Conservation (phyloP, 2,329 filamentous ascomycete genomes). For the Colletotrichum spinosum region DNA sequence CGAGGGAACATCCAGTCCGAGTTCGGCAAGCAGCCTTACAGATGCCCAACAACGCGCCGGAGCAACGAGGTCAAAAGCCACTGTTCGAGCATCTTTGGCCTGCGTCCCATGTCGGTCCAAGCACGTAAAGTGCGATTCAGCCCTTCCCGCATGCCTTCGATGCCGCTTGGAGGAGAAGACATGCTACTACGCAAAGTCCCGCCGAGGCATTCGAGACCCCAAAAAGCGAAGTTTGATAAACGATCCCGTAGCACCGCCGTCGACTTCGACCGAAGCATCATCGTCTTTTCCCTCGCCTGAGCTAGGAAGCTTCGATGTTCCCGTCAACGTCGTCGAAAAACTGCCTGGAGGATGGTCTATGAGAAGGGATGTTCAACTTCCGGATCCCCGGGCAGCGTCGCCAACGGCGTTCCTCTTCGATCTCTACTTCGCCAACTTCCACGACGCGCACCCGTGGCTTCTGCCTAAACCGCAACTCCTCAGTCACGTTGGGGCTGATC, state of each 20-base stretch:
- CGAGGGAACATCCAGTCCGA: conserved; percentile 19
- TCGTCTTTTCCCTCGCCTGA: conserved; percentile 38
- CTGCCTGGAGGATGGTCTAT: conserved; percentile 41
- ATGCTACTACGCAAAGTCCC: conserved; percentile 61
- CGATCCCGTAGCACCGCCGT: conserved; percentile 40
- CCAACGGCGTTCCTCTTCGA: conserved; percentile 38
- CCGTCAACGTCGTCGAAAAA: conserved; percentile 39
- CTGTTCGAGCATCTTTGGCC: conserved; percentile 55
- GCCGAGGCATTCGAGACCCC: conserved; percentile 55
- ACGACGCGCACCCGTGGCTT: conserved; percentile 37
- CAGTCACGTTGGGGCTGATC: conserved; percentile 14
- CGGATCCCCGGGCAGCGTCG: conserved; percentile 31
- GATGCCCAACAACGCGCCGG: conserved; percentile 30
- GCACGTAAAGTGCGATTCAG: conserved; percentile 50
- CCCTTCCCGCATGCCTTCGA: conserved; percentile 58
- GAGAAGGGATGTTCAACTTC: conserved; percentile 34
- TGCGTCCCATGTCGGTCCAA: conserved; percentile 62
- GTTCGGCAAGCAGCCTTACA: conserved; percentile 14
- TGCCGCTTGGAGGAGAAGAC: conserved; percentile 54
- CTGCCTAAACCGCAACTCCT: conserved; percentile 35
- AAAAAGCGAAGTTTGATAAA: conserved; percentile 48
- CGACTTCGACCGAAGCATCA: conserved; percentile 7
- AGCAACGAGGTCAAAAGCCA: conserved; percentile 43
- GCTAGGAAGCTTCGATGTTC: conserved; percentile 37
- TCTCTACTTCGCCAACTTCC: conserved; percentile 45